phyloP scores from a whole-genome alignment of 305 asterid species.

The Striga hermonthica region DNA sequence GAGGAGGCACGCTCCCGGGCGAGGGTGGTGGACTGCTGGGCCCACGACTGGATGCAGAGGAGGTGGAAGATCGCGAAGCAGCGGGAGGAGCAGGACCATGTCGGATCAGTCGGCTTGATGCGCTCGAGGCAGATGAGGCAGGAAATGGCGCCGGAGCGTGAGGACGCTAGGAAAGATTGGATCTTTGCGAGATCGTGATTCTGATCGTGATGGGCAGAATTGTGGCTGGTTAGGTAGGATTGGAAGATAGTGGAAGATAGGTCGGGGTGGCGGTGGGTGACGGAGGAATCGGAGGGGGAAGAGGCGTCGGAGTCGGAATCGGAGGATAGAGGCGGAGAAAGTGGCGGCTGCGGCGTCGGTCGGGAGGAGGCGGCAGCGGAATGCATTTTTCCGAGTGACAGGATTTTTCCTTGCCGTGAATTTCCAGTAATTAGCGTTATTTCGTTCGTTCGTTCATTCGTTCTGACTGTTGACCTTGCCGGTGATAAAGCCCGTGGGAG shows the following conservation, averaged over 20 bases:
- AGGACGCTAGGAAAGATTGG: slow-evolving; percentile 88
- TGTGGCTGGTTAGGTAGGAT: slow-evolving; percentile 65
- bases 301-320: slow-evolving; percentile 69
- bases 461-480: too few relatives aligned
- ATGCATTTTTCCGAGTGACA: slow-evolving; percentile 37
- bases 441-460: too few relatives aligned
- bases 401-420: neutral
- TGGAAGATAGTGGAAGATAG: slow-evolving; percentile 81
- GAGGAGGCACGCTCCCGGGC: slow-evolving; percentile 70
- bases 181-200: slow-evolving; percentile 76
- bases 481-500: too few relatives aligned
- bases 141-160: slow-evolving; percentile 84
- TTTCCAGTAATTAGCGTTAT: too few relatives aligned
- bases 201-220: slow-evolving; percentile 32
- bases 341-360: slow-evolving; percentile 36
- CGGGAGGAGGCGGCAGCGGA: slow-evolving; percentile 37
- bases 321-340: slow-evolving; percentile 44
- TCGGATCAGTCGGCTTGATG: slow-evolving; percentile 73
- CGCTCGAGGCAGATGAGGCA: slow-evolving; percentile 97
- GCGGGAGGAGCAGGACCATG: slow-evolving; percentile 86
- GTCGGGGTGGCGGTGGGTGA: slow-evolving; percentile 50
- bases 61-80: slow-evolving; percentile 94
- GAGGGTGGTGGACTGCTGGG: slow-evolving; percentile 64
- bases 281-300: slow-evolving; percentile 36
- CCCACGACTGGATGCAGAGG: slow-evolving; percentile 90